phyloP scores from a whole-genome alignment of 2,329 filamentous ascomycete species.

The Didymella lethalis region DNA sequence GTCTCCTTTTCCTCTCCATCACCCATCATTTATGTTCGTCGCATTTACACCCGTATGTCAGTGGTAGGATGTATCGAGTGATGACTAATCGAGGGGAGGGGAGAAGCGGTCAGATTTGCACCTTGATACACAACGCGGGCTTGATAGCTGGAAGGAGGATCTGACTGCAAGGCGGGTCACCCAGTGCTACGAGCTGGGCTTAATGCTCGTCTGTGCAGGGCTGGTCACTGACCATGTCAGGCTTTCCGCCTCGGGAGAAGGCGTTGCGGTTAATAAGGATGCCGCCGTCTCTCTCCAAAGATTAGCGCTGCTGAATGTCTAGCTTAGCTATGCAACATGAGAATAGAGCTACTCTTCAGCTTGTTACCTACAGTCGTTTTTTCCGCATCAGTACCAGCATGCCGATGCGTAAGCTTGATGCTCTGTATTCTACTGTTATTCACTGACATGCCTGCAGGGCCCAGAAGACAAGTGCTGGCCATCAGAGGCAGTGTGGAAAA shows the following conservation, averaged over 20 bases:
- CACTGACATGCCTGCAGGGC: background rate
- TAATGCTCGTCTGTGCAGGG: background rate
- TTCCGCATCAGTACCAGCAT: background rate
- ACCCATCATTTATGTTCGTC: background rate
- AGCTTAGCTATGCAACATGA: background rate
- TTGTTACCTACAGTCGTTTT: background rate
- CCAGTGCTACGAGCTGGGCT: background rate
- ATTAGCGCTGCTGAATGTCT: background rate
- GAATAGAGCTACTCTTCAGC: background rate
- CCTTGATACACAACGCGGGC: background rate
- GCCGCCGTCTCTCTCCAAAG: background rate
- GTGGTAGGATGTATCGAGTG: background rate
- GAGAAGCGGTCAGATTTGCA: background rate
- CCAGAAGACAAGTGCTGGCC: conserved; percentile 5
- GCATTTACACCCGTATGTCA: background rate
- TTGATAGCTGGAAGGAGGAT: background rate
- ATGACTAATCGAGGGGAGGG: no score
- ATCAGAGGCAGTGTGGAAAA: background rate
- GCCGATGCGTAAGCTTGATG: background rate
- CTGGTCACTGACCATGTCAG: background rate
- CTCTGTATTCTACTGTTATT: no score
- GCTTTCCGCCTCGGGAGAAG: background rate
- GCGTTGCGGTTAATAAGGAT: background rate
- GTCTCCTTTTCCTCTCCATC: background rate
- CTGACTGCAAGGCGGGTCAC: background rate